phyloP scores from a whole-genome alignment of 352 stramenopile species.

The Phytophthora pluvialis region DNA sequence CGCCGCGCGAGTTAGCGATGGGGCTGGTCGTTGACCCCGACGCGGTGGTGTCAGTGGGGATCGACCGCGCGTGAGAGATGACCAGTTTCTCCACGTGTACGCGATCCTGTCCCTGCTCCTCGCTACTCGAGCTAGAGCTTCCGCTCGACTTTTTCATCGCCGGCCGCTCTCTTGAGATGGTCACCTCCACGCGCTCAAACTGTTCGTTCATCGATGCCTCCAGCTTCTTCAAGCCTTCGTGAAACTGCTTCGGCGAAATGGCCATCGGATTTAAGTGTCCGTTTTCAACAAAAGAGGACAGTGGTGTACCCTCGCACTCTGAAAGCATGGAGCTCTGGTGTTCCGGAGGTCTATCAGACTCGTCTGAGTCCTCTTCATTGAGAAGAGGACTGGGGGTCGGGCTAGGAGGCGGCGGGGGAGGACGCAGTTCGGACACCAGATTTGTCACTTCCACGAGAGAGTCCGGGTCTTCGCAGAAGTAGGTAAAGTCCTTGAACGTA shows the following conservation, averaged over 20 bases:
- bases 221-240: slow-evolving; percentile 67
- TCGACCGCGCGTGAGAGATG: slow-evolving; percentile 36
- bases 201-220: slow-evolving; percentile 71
- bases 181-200: slow-evolving; percentile 83
- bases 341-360: slow-evolving; percentile 32
- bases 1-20: slow-evolving; percentile 14
- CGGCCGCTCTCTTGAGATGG: slow-evolving; percentile 74
- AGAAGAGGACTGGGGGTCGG: slow-evolving; percentile 27
- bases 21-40: slow-evolving; percentile 22
- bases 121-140: slow-evolving; percentile 42
- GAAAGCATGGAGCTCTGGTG: slow-evolving; percentile 32
- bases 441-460: slow-evolving; percentile 84
- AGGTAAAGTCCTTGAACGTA: slow-evolving; percentile 92
- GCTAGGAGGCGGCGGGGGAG: slow-evolving; percentile 42
- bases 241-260: slow-evolving; percentile 62
- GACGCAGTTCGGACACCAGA: slow-evolving; percentile 81
- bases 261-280: slow-evolving; percentile 61
- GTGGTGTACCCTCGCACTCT: slow-evolving; percentile 66
- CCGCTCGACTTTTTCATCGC: slow-evolving; percentile 40
- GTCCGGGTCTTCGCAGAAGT: slow-evolving; percentile 90
- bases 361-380: slow-evolving; percentile 45
- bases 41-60: slow-evolving; percentile 16
- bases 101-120: slow-evolving; percentile 36
- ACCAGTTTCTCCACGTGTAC: slow-evolving; percentile 51
- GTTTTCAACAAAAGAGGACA: slow-evolving; percentile 87